Conservation (phyloP, 2,329 filamentous ascomycete genomes). For the Juglanconis oblonga region DNA sequence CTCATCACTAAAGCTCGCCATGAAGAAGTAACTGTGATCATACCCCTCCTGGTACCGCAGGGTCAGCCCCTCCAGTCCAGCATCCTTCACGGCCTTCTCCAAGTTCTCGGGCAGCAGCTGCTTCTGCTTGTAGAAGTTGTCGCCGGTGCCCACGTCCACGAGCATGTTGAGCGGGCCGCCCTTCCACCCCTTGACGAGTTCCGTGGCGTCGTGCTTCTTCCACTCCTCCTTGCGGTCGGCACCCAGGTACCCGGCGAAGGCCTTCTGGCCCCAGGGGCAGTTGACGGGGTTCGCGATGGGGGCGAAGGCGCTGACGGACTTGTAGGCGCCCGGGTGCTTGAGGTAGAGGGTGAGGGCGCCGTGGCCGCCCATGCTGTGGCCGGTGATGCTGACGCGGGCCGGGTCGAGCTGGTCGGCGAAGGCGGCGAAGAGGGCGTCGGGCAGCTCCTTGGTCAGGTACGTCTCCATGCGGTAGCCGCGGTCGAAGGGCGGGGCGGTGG, state of each 20-base stretch:
- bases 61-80: constrained; percentile 68
- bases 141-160: constrained; percentile 89
- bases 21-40: constrained; percentile 97
- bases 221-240: constrained; percentile 66
- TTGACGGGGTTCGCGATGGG: constrained; percentile 83
- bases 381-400: constrained; percentile 74
- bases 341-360: constrained; percentile 90
- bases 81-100: constrained; percentile 71
- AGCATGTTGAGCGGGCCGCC: constrained; percentile 65
- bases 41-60: constrained; percentile 88
- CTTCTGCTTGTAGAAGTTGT: constrained; percentile 94
- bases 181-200: constrained; percentile 75
- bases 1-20: constrained; percentile 84
- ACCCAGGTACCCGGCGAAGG: constrained; percentile 87
- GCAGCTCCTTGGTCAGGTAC: constrained; percentile 90
- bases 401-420: constrained; percentile 69
- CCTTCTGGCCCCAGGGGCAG: constrained; percentile 94
- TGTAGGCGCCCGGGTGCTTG: constrained; percentile 86
- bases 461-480: constrained; percentile 90
- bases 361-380: constrained; percentile 97
- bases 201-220: constrained; percentile 88
- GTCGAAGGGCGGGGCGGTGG: constrained; percentile 70
- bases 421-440: constrained; percentile 66
- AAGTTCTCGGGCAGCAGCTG: constrained; percentile 96
- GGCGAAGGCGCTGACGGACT: constrained; percentile 84